These are phyloP conservation scores for Ophiocordyceps unilateralis DNA, from an alignment of 2,329 filamentous ascomycete species.

Conservation along the genomic window DNA sequence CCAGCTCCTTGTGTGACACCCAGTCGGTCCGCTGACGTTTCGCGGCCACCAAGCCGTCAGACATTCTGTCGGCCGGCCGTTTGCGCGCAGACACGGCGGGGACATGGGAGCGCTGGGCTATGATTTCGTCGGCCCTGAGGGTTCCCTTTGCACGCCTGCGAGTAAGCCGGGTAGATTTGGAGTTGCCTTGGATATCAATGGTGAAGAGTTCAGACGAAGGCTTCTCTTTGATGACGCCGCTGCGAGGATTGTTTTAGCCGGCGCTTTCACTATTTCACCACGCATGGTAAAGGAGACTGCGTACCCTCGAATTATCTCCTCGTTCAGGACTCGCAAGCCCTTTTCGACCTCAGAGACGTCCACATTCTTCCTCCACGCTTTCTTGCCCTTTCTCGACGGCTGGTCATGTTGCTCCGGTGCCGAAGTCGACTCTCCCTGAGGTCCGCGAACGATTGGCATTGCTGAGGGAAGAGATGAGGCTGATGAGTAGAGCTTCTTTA, in stretches of 20 bases:
- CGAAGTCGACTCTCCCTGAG: conserved; percentile 26
- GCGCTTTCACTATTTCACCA: too few relatives aligned
- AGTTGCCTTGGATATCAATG: conserved; percentile 59
- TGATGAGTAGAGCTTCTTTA: too few relatives aligned
- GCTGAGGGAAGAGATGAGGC: background rate
- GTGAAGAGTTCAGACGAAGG: conserved; percentile 70
- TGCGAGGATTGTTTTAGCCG: conserved; percentile 22
- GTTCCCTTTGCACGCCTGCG: conserved; percentile 54
- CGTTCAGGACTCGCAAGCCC: conserved; percentile 68
- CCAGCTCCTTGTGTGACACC: conserved; percentile 71
- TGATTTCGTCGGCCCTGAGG: conserved; percentile 82
- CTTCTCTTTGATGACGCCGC: conserved; percentile 75
- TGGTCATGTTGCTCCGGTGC: conserved; percentile 74
- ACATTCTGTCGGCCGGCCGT: conserved; percentile 50
- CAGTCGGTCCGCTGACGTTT: conserved; percentile 68
- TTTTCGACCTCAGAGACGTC: conserved; percentile 74
- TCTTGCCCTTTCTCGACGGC: conserved; percentile 90
- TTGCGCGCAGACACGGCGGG: conserved; percentile 67
- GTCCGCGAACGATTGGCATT: conserved; percentile 37
- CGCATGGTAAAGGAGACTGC: background rate
- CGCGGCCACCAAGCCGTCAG: conserved; percentile 52
- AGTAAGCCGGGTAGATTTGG: conserved; percentile 43
- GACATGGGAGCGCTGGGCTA: conserved; percentile 66
- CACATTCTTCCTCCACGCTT: conserved; percentile 97
- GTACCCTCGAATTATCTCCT: conserved; percentile 82